A percentile compares a stretch with the other conserved stretches of the same genome.
phyloP scores from a whole-genome alignment of 2,329 filamentous ascomycete genomes.

The Fusarium zealandicum region DNA sequence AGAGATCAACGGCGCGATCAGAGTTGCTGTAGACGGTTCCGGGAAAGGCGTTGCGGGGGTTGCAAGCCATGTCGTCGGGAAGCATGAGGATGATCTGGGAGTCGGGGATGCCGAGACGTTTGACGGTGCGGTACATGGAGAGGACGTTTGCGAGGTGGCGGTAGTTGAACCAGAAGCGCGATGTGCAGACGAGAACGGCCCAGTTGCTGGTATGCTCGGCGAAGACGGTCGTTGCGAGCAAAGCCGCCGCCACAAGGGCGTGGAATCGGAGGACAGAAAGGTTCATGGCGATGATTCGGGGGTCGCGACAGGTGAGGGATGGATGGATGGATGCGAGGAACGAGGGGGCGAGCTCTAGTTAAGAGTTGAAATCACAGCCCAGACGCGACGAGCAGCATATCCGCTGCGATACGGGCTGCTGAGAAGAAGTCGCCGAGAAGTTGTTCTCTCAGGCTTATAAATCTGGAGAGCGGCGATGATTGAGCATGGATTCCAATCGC shows the following conservation, averaged over 20 bases:
- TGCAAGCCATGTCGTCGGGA: slow-evolving; percentile 99
- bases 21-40: slow-evolving; percentile 99
- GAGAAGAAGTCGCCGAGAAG: slow-evolving; percentile 25
- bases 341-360: slow-evolving; percentile 11
- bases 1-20: slow-evolving; percentile 92
- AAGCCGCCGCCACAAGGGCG: slow-evolving; percentile 55
- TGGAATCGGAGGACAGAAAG: slow-evolving; percentile 54
- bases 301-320: slow-evolving; percentile 2
- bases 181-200: slow-evolving; percentile 98
- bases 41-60: slow-evolving; percentile 96
- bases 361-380: slow-evolving; percentile 22
- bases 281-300: slow-evolving; percentile 55
- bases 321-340: slow-evolving; percentile 16
- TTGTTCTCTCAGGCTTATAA: slow-evolving; percentile 36
- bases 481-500: slow-evolving; percentile 19
- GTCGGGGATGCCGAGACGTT: slow-evolving; percentile 95
- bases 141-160: slow-evolving; percentile 97
- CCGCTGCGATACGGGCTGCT: slow-evolving; percentile 13
- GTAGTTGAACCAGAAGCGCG: slow-evolving; percentile 99
- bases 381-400: slow-evolving; percentile 26
- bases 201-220: slow-evolving; percentile 96
- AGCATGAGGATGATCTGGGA: slow-evolving; percentile 99
- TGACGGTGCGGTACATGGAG: slow-evolving; percentile 96
- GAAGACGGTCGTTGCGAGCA: slow-evolving; percentile 56
- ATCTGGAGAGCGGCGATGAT: slow-evolving; percentile 29